Evolutionary conservation across 2,329 filamentous ascomycete genomes (phyloP).

Genomic region (Sporothrix dimorphospora): DNA sequence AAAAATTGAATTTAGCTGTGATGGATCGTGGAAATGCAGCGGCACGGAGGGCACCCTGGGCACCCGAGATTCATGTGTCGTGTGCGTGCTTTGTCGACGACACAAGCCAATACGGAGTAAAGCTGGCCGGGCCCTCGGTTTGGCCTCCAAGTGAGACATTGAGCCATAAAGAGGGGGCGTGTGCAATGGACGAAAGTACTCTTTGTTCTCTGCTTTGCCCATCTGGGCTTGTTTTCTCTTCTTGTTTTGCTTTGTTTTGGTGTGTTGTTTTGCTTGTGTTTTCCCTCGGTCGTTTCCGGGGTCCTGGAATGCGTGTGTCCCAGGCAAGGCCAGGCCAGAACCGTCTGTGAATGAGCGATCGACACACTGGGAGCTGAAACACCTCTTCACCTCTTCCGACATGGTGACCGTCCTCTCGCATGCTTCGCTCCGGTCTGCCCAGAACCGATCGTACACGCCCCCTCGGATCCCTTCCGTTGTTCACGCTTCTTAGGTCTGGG

Average conservation of each 20-base stretch:
- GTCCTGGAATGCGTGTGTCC: neutral
- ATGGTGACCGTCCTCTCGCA: neutral
- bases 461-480: too few relatives aligned
- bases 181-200: neutral
- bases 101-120: neutral
- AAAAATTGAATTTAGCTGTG: neutral
- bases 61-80: neutral
- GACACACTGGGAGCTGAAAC: neutral
- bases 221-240: neutral
- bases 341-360: neutral
- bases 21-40: neutral
- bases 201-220: neutral
- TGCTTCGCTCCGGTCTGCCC: neutral
- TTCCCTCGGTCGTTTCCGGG: neutral
- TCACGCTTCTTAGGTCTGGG: neutral
- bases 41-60: too few relatives aligned
- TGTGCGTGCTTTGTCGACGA: neutral
- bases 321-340: neutral
- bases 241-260: neutral
- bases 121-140: neutral
- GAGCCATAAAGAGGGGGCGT: neutral
- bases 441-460: neutral
- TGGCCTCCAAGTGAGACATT: neutral
- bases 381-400: neutral
- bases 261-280: neutral